Base-by-base conservation (phyloP, 495 filamentous ascomycete species). In the Xylaria palmicola region DNA sequence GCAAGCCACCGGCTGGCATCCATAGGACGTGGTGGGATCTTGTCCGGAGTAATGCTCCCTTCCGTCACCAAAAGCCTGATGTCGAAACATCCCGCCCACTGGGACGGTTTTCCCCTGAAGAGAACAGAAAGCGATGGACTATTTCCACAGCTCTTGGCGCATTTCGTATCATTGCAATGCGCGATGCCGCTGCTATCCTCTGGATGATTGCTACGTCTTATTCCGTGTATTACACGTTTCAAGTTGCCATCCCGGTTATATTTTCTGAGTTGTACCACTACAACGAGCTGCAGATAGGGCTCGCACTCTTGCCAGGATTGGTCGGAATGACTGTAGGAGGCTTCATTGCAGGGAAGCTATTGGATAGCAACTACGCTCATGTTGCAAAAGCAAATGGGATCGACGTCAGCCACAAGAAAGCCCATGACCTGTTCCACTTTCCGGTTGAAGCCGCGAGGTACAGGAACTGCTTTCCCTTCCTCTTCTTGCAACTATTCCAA, bases 221-320 rank as follows among this genome's bases (percentile, higher is more conserved):
- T 45, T 49, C 68, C 4, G 63, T 62, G 27, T 67, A 61, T 30
- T 73, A 68, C 49, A 54, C 56, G 9, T 52, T 73, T 29, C 43
- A 56, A 27, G 55, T 74, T n/a, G 67, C 74, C 1, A 75, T 79
- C n/a, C 75, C 79, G 0, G 69, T 68, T 36, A 75, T 80, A n/a
- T 80, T 68, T 56, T 60, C 65, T 12, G 68, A 72, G 0, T 54
- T 75, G 4, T 84, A 84, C 64, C 69, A 69, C 13, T 74, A 80
- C 29, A 68, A 82, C 56, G 79, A 81, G 45, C 70, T 85, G 22
- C 65, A 81, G 22, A 65, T 83, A 36, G 82, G 82, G n/a, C 68
- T 82, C 1, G 76, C 75, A 52, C 83, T 78, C 6, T 13, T 36
- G 6, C 6, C 32, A 6, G 6, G 6, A 13, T 13, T 36, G 32